A percentile compares a stretch with the other conserved stretches of the same genome.
Conservation (phyloP, 2,329 filamentous ascomycete genomes). For the Colletotrichum liaoningense region DNA sequence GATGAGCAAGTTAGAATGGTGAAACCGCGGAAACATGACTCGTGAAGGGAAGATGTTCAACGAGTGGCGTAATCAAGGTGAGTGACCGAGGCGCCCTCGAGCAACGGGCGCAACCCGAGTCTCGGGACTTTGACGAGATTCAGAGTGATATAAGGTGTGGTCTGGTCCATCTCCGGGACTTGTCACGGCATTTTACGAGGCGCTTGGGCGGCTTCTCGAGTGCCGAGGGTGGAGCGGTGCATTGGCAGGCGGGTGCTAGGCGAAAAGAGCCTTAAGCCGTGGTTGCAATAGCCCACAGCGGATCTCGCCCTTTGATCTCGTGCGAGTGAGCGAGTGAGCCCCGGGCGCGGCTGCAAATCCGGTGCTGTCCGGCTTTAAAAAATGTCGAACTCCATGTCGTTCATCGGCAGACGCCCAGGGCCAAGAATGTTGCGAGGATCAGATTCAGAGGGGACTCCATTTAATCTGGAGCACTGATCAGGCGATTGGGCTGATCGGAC, state of each 20-base stretch:
- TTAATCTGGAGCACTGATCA: slow-evolving; percentile 28
- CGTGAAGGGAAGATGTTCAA: slow-evolving; percentile 8
- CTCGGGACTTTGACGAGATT: slow-evolving; percentile 31
- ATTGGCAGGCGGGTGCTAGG: slow-evolving; percentile 32
- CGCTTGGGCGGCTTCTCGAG: slow-evolving; percentile 34
- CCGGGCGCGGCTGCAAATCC: slow-evolving; percentile 27
- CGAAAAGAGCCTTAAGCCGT: slow-evolving; percentile 33
- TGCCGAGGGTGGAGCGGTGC: slow-evolving; percentile 33
- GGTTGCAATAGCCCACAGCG: slow-evolving; percentile 28
- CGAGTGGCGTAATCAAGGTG: slow-evolving; percentile 16
- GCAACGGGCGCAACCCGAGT: slow-evolving; percentile 15
- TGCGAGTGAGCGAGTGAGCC: slow-evolving; percentile 35
- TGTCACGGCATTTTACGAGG: slow-evolving; percentile 33
- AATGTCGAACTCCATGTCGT: slow-evolving; percentile 22
- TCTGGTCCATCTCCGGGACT: slow-evolving; percentile 35
- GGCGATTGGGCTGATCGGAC: slow-evolving; percentile 31
- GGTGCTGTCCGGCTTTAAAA: slow-evolving; percentile 29
- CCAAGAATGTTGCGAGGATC: slow-evolving; percentile 18
- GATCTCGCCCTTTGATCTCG: slow-evolving; percentile 32
- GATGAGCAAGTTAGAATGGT: slow-evolving; percentile 11
- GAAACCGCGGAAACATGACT: slow-evolving; percentile 26
- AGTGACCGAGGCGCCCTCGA: slow-evolving; percentile 20
- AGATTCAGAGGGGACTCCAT: slow-evolving; percentile 24
- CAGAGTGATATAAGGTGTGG: slow-evolving; percentile 35
- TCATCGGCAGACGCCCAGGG: slow-evolving; percentile 3